Evolutionary conservation across 1,139 yeast species (phyloP).

Genomic region (Pichia cactophila): DNA sequence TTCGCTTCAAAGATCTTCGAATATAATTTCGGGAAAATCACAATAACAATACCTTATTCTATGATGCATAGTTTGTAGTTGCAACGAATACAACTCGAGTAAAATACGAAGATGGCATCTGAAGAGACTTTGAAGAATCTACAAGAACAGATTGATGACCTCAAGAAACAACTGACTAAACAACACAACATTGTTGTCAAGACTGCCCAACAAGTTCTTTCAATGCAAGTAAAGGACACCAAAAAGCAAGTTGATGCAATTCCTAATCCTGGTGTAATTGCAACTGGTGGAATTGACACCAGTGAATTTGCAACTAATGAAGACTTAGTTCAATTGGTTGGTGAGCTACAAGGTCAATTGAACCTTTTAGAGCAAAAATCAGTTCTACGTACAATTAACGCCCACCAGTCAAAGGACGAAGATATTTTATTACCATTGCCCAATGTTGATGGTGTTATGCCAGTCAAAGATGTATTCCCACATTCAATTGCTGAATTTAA

Average conservation of each 20-base stretch:
- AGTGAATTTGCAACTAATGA: slow-evolving; percentile 68
- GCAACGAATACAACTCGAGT: no score
- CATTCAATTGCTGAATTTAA: slow-evolving; percentile 47
- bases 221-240: slow-evolving; percentile 52
- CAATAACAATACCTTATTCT: no score
- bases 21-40: no score
- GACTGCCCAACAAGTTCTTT: slow-evolving; percentile 73
- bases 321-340: slow-evolving; percentile 77
- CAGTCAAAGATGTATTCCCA: slow-evolving; percentile 49
- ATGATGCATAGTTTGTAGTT: no score
- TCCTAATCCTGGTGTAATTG: slow-evolving; percentile 23
- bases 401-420: slow-evolving; percentile 25
- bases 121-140: slow-evolving; percentile 28
- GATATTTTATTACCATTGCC: slow-evolving; percentile 49
- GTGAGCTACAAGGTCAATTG: slow-evolving; percentile 82
- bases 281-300: slow-evolving; percentile 34
- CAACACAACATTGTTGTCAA: slow-evolving; percentile 42
- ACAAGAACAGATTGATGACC: slow-evolving; percentile 38
- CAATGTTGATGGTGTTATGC: slow-evolving; percentile 68
- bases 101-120: neutral
- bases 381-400: slow-evolving; percentile 50
- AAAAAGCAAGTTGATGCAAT: slow-evolving; percentile 33
- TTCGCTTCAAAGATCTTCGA: no score
- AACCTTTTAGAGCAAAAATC: slow-evolving; percentile 63
- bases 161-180: slow-evolving; percentile 43